A percentile compares a stretch with the other conserved stretches of the same genome.
Conservation (phyloP, 129 eudicot genomes). For the Pittosporum tobira region DNA sequence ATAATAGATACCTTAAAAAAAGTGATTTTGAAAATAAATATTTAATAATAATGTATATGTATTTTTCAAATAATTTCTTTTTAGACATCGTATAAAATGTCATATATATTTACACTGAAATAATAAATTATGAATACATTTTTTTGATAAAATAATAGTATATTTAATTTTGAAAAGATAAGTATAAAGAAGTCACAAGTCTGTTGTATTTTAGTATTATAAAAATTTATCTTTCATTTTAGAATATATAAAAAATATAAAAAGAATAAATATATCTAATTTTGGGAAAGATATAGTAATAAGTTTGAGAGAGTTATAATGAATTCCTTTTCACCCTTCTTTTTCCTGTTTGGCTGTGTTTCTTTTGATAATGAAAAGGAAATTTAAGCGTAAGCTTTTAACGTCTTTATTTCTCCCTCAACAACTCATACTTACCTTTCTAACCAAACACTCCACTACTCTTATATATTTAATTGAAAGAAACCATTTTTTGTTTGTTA, state of each 20-base stretch:
- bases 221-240: too few species aligned
- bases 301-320: not conserved
- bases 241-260: not conserved
- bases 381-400: conserved; percentile 26
- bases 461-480: not conserved
- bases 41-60: not conserved
- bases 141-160: too few species aligned
- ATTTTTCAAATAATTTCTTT: too few species aligned
- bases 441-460: conserved; percentile 7
- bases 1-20: too few species aligned
- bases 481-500: not conserved
- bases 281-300: not conserved
- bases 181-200: too few species aligned
- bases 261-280: too few species aligned
- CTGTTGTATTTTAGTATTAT: too few species aligned
- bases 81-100: too few species aligned
- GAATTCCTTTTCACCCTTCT: not conserved
- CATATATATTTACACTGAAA: too few species aligned
- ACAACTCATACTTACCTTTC: conserved; percentile 15
- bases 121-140: too few species aligned
- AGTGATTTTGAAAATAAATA: not conserved
- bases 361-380: conserved; percentile 15
- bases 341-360: not conserved
- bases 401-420: conserved; percentile 17
- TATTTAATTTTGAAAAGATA: too few species aligned